phyloP scores from a whole-genome alignment of 2,329 filamentous ascomycete species.

The Cladorrhinum sp. region DNA sequence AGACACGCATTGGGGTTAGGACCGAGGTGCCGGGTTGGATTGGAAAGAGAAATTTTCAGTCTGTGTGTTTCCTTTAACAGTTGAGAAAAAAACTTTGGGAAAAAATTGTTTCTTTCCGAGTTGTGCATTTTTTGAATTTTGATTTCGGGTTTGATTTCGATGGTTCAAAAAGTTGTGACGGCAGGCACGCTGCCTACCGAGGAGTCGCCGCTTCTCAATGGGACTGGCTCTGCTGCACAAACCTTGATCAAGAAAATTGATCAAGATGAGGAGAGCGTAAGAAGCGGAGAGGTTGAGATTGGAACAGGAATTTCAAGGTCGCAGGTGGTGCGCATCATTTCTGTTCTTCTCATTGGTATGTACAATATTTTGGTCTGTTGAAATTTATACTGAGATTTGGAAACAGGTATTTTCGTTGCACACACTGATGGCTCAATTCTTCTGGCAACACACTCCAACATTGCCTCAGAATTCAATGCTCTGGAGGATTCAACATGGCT shows the following conservation, averaged over 20 bases:
- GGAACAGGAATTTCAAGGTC: background rate
- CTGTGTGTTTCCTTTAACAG: no score
- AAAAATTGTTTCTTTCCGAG: no score
- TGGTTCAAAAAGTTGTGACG: constrained; percentile 8
- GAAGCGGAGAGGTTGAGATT: constrained; percentile 4
- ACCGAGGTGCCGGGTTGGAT: background rate
- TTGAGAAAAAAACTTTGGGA: no score
- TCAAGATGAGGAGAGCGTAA: constrained; percentile 19
- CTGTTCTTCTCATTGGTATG: background rate
- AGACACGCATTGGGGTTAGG: background rate
- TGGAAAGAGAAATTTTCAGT: no score
- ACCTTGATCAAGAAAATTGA: background rate
- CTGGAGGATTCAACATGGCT: constrained; percentile 57
- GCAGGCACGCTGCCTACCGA: constrained; percentile 11
- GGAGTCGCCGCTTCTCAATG: constrained; percentile 15
- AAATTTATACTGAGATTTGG: background rate
- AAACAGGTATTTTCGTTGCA: constrained; percentile 59
- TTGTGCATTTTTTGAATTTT: background rate
- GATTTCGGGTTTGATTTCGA: background rate
- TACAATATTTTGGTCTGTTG: background rate
- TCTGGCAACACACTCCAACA: constrained; percentile 61
- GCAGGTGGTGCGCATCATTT: constrained; percentile 24
- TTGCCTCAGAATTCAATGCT: constrained; percentile 59
- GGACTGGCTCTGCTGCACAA: background rate
- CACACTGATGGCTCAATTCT: constrained; percentile 64